These are phyloP conservation scores for Jatropha podagrica DNA, from an alignment of 441 rosid species.

Conservation along the genomic window DNA sequence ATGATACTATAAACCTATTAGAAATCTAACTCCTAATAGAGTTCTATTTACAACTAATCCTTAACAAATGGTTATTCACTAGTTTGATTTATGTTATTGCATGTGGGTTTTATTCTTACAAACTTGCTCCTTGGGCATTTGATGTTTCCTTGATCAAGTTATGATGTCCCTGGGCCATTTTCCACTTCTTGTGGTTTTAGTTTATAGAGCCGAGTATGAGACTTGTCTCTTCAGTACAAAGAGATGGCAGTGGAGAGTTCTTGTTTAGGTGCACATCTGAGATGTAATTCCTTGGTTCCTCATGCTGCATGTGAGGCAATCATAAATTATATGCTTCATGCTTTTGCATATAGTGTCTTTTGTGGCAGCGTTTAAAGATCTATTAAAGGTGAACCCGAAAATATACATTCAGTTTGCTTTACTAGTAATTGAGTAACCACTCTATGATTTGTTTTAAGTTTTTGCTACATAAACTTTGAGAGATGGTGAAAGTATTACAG, in stretches of 20 bases:
- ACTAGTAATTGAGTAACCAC: too few relatives aligned
- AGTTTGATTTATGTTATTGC: conserved; percentile 1
- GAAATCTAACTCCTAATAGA: too few relatives aligned
- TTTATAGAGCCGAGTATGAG: background rate
- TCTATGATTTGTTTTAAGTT: background rate
- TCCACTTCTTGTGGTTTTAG: conserved; percentile 1
- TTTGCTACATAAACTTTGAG: background rate
- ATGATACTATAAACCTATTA: too few relatives aligned
- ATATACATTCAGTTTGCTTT: too few relatives aligned
- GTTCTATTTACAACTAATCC: too few relatives aligned
- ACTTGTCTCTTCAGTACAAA: background rate
- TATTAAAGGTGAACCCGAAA: too few relatives aligned
- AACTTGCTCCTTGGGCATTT: background rate
- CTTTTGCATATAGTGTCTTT: background rate
- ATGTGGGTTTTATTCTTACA: background rate
- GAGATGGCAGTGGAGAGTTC: background rate
- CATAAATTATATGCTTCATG: background rate
- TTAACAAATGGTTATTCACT: too few relatives aligned
- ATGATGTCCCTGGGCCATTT: background rate
- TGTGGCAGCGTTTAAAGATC: background rate
- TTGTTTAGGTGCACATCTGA: background rate
- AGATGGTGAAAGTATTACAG: background rate
- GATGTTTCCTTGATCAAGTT: background rate
- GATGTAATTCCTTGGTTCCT: background rate
- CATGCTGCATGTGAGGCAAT: background rate